Evolutionary conservation across 805 yeast genomes (phyloP), one percentile per base, ranked within the genome.

Genomic region (Ogataea paraovalis): DNA sequence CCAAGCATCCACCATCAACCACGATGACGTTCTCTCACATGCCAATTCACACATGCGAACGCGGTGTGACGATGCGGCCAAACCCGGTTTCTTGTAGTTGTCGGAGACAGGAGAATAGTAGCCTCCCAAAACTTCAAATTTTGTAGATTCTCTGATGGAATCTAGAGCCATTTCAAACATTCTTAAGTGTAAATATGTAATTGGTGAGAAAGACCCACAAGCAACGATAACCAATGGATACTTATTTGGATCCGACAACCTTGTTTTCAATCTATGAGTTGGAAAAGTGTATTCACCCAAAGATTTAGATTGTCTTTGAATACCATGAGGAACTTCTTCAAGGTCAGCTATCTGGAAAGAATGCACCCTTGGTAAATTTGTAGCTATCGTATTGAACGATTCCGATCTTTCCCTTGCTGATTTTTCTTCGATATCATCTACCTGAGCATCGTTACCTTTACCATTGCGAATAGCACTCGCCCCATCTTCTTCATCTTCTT

Each of bases 1-100:
- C 99, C 99, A 94, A 1, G 98, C 97, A 66, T 94, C 99, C 25
- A 94, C 99, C 99, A 94, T 94, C 36, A 94, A 75, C 99, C 99
- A 94, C 23, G 92, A 83, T 3, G 94, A 83, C 0, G 99, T 94
- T 60, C 99, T 76, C 64, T 94, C 99, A 67, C 99, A 91, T 0
- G 97, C 98, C 61, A 94, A 74, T 65, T 94, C 99, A 68, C 99
- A 90, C 99, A 94, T 94, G 45, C 98, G 76, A 10, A 94, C 99
- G 48, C 99, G 79, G 66, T 94, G 97, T 52, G 75, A 76, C 0
- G 97, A 75, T 0, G 87, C 82, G 0, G 99, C 98, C 45, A 94
- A 72, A 0, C 99, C 99, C 39, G 88, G 89, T 67, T 94, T 94
- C 62, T 83, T 82, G 71, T 94, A 94, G 66, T 90, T 89, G 62